A percentile compares a stretch with the other conserved stretches of the same genome.
These are phyloP conservation scores for Phytophthora multivora DNA, from an alignment of 352 stramenopile genomes.

Conservation along the genomic window DNA sequence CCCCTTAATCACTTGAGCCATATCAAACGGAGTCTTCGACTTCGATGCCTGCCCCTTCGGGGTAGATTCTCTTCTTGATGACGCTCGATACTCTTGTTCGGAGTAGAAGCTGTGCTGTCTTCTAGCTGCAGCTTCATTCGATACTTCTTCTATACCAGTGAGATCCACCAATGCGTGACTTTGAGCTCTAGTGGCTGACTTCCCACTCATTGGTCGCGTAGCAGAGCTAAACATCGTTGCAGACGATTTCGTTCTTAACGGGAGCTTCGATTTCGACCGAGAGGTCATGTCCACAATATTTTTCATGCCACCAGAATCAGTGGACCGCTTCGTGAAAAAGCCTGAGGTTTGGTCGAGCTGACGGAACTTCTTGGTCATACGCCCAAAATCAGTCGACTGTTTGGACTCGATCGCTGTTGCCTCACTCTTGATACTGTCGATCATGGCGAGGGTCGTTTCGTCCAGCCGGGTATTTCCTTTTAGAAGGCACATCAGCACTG, in stretches of 20 bases:
- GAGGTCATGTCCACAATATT: slow-evolving; percentile 28
- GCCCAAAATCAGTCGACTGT: slow-evolving; percentile 68
- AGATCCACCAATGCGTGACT: slow-evolving; percentile 47
- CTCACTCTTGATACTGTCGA: slow-evolving; percentile 61
- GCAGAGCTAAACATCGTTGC: slow-evolving; percentile 20
- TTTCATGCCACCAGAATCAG: slow-evolving; percentile 12
- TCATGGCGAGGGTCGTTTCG: slow-evolving; percentile 44
- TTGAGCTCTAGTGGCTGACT: slow-evolving; percentile 62
- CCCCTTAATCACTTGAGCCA: slow-evolving; percentile 67
- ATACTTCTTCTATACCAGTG: slow-evolving; percentile 46
- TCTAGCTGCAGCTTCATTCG: slow-evolving; percentile 52
- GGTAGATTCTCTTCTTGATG: slow-evolving; percentile 24
- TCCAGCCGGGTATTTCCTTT: slow-evolving; percentile 56
- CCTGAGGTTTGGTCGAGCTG: slow-evolving; percentile 53
- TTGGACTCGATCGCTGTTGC: slow-evolving; percentile 62
- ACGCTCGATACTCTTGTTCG: slow-evolving; percentile 55
- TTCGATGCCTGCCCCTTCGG: slow-evolving; percentile 27
- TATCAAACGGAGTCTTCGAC: slow-evolving; percentile 57
- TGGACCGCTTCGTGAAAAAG: slow-evolving; percentile 58
- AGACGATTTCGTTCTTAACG: slow-evolving; percentile 13
- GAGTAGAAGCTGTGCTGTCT: slow-evolving; percentile 80
- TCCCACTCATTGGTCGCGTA: slow-evolving; percentile 58
- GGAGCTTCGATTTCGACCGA: slow-evolving; percentile 33
- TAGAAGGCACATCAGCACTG: slow-evolving; percentile 57
- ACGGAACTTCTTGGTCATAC: slow-evolving; percentile 69